Conservation (phyloP, 164 flowering plant genomes). For the Piper betle region DNA sequence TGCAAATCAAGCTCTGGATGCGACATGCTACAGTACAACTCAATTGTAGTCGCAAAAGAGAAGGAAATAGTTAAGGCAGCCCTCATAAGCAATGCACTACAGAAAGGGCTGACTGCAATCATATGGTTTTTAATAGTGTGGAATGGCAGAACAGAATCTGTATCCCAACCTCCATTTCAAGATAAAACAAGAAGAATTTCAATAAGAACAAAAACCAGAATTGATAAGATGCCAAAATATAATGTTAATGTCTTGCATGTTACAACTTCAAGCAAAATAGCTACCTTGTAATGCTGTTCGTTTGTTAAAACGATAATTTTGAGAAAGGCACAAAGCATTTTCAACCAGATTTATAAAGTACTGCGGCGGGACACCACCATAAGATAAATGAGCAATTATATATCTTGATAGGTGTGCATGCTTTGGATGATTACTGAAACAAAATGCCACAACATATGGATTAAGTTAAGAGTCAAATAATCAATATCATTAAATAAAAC, state of each 20-base stretch:
- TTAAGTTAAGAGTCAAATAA: background rate
- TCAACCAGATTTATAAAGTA: slow-evolving; percentile 30
- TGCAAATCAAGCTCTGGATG: no score
- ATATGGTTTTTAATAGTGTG: no score
- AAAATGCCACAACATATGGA: background rate
- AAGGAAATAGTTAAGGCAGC: no score
- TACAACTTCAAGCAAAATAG: background rate
- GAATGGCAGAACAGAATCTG: no score
- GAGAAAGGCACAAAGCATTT: slow-evolving; percentile 36
- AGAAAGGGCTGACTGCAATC: no score
- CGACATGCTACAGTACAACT: no score
- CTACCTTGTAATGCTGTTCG: slow-evolving; percentile 48
- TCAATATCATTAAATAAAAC: background rate
- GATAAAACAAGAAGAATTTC: no score
- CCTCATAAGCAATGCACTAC: no score
- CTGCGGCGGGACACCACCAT: slow-evolving; percentile 54
- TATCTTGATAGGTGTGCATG: slow-evolving; percentile 30
- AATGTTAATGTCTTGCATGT: background rate
- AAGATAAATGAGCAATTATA: slow-evolving; percentile 46
- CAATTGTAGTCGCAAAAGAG: no score
- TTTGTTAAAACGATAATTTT: slow-evolving; percentile 19
- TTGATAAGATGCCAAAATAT: background rate
- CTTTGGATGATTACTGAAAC: slow-evolving; percentile 32
- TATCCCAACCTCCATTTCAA: no score
- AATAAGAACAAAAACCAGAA: background rate